These are phyloP conservation scores for Pseudogymnoascus sp. DNA, from an alignment of 2,329 filamentous ascomycete genomes.

Conservation along the genomic window DNA sequence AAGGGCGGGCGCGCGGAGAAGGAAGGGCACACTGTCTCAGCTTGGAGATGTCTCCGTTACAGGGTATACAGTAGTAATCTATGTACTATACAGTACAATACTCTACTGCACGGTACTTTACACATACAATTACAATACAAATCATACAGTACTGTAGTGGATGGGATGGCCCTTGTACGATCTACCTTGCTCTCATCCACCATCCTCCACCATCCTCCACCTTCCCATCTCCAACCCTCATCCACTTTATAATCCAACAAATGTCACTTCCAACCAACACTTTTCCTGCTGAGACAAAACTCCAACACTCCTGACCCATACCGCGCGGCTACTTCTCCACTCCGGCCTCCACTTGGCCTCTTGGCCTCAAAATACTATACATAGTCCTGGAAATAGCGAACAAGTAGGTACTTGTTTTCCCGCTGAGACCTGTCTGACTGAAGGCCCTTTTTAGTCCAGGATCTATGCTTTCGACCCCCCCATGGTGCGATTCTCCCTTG, in stretches of 20 bases:
- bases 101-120: not conserved
- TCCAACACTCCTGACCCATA: not conserved
- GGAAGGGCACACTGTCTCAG: not conserved
- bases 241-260: not conserved
- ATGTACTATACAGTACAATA: not conserved
- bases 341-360: not conserved
- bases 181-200: not conserved
- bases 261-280: not conserved
- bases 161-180: not conserved
- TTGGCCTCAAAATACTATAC: not conserved
- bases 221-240: not conserved
- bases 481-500: not conserved
- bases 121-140: not conserved
- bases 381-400: not conserved
- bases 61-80: not conserved
- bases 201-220: not conserved
- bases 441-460: not conserved
- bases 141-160: not conserved
- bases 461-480: not conserved
- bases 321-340: conserved; percentile 1
- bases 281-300: not conserved
- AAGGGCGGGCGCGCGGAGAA: not conserved
- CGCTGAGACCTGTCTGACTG: not conserved
- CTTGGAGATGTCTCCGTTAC: not conserved
- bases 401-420: not conserved